Evolutionary conservation across 2,329 filamentous ascomycete genomes (phyloP), one percentile per base, ranked within the genome.

Genomic region (Alternaria sp.): DNA sequence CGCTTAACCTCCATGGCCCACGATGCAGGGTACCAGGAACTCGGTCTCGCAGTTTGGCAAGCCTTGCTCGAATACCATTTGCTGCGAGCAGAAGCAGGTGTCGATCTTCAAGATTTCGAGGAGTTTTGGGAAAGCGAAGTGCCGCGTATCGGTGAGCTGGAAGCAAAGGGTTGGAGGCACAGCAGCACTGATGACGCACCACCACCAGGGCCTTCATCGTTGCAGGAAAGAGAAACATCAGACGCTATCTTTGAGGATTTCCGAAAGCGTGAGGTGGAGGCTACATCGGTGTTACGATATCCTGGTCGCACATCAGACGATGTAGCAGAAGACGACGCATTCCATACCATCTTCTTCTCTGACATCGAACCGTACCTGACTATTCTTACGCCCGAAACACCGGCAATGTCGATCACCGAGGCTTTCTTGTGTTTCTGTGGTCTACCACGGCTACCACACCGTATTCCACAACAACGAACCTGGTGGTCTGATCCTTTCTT

Each of bases 91-190:
- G 81, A 81, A 5, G 86, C 88, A 5, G 28, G 53, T 23, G 21
- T 34, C 11, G 26, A 51, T 1, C 1, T 26, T 0, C n/a, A 48
- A 31, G 31, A 29, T 2, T 90, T 97, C 61, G 80, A 85, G 46
- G 83, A 88, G 2, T 97, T 95, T 63, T 98, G 95, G 95, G 92
- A 97, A 58, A 91, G 88, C 56, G 94, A 97, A 71, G 83, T 87
- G 0, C 81, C 90, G 0, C 86, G 94, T 5, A 84, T 97, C 53
- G 94, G 94, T 9, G 94, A 98, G 67, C 70, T 78, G 0, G 82
- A 81, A 2, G 88, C 92, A 3, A 81, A 83, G 60, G 92, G 93
- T 0, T 97, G 93, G 93, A 73, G 70, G 2, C 70, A 79, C n/a
- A 88, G 82, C 64, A 76, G 49, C 52, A 54, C 61, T 29, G 63